Evolutionary conservation across 2,329 filamentous ascomycete genomes (phyloP).

Genomic region (Pseudogymnoascus sp.): DNA sequence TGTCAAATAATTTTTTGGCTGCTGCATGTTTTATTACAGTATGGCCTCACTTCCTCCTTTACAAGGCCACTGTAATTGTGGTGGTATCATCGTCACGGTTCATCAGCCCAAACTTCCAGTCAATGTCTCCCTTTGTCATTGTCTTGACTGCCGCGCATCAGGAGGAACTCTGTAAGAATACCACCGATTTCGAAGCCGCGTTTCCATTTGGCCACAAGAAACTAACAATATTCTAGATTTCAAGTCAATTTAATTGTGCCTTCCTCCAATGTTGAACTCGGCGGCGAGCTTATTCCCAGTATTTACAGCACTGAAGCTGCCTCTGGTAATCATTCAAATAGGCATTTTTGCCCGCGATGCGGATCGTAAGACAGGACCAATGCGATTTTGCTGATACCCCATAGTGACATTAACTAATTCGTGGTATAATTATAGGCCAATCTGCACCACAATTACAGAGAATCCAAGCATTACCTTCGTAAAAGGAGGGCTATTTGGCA

Average conservation of each 20-base stretch:
- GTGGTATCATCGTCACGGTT: constrained; percentile 16
- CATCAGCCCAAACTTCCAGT: constrained; percentile 14
- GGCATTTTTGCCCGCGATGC: constrained; percentile 18
- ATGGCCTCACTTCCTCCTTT: background rate
- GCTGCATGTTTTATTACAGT: background rate
- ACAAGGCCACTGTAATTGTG: constrained; percentile 18
- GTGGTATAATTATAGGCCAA: constrained; percentile 7
- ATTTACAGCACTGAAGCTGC: constrained; percentile 15
- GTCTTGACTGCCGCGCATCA: constrained; percentile 17
- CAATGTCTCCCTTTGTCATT: constrained; percentile 16
- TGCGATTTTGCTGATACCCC: background rate
- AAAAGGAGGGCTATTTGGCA: constrained; percentile 18
- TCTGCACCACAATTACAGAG: constrained; percentile 13
- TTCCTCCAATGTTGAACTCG: constrained; percentile 13
- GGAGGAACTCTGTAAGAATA: background rate
- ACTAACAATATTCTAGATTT: background rate
- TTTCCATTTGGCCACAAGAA: background rate
- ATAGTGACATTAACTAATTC: background rate
- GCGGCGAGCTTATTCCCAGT: constrained; percentile 13
- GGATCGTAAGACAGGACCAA: constrained; percentile 15
- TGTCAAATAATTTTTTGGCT: background rate
- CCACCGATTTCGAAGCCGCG: background rate
- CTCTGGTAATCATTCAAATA: constrained; percentile 17
- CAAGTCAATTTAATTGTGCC: constrained; percentile 15
- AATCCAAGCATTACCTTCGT: constrained; percentile 12